Evolutionary conservation across 78 protist genomes (phyloP), one percentile per base, ranked within the genome.

Genomic region (Cavenderia fasciculata): DNA sequence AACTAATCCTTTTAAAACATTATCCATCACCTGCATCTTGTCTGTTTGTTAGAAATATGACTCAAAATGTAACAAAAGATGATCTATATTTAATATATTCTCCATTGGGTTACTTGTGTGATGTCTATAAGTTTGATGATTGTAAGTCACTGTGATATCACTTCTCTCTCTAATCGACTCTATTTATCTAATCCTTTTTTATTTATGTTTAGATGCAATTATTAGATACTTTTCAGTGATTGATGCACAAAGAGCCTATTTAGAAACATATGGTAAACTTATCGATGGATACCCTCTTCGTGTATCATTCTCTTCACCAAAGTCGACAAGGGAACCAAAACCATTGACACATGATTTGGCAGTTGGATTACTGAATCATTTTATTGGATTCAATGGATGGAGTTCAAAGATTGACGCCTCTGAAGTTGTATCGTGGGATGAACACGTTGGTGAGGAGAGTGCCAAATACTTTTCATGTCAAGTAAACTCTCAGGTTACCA

Each of bases 221-320:
- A n/a, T 63, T 21, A 63, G 38, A 40, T 63, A 34, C 38, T 63
- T 38, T 21, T 63, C 72, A 27, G 47, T n/a, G 4, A 63, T 63
- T 4, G 72, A 43, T 34, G 72, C 72, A 36, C 72, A 63, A 40
- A 63, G 38, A 27, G 72, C 47, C 5, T 63, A 63, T 36, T 38
- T 38, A 11, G 19, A 16, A 21, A 8, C 19, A 10, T 63, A 63
- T 38, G 72, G 72, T 19, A 31, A 33, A 40, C 6, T 21, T 2
- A 47, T 40, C 4, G 33, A 40, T 63, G 72, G 47, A 31, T 63
- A 16, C 38, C 72, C 72, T 4, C 33, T 63, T 43, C 33, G 72
- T 4, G 38, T 63, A 36, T 5, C 72, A 63, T 63, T 63, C 47
- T 63, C 72, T 5, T 38, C 33, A 21, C 47, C 14, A 21, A n/a